These are phyloP conservation scores for Euphorbia celastroides DNA, from an alignment of 441 rosid species.

Conservation along the genomic window DNA sequence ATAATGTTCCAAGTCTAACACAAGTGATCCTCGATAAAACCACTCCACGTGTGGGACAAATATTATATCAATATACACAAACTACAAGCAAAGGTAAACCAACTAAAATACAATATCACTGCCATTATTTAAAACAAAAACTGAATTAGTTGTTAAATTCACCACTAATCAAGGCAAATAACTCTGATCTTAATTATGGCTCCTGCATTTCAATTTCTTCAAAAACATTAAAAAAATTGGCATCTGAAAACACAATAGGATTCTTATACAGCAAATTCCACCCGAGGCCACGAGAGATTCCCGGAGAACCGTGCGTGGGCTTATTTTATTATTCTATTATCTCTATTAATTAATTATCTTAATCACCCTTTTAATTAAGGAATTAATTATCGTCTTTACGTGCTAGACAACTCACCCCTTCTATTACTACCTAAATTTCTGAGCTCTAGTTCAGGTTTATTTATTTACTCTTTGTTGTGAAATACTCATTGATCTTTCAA, in stretches of 20 bases:
- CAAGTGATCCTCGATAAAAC: conserved; percentile 7
- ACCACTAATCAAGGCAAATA: conserved; percentile 7
- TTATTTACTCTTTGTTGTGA: no score
- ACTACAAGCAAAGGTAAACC: conserved; percentile 31
- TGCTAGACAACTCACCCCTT: conserved; percentile 56
- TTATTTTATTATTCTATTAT: conserved; percentile 47
- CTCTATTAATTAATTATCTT: conserved; percentile 16
- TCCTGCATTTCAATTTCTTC: not conserved
- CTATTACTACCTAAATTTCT: conserved; percentile 29
- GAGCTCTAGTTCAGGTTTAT: conserved; percentile 19
- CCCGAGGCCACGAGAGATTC: conserved; percentile 66
- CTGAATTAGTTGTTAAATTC: not conserved
- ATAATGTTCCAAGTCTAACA: not conserved
- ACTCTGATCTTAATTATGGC: not conserved
- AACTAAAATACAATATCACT: not conserved
- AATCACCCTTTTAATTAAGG: conserved; percentile 20
- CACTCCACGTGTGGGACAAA: conserved; percentile 14
- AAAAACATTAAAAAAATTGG: not conserved
- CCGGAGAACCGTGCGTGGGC: conserved; percentile 77
- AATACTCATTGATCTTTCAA: no score
- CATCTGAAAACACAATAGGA: not conserved
- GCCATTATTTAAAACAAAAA: not conserved
- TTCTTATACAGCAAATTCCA: conserved; percentile 29
- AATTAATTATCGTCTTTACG: conserved; percentile 34
- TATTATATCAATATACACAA: conserved; percentile 9